Evolutionary conservation across 2,329 filamentous ascomycete genomes (phyloP).

Genomic region (Curvularia hawaiiensis): DNA sequence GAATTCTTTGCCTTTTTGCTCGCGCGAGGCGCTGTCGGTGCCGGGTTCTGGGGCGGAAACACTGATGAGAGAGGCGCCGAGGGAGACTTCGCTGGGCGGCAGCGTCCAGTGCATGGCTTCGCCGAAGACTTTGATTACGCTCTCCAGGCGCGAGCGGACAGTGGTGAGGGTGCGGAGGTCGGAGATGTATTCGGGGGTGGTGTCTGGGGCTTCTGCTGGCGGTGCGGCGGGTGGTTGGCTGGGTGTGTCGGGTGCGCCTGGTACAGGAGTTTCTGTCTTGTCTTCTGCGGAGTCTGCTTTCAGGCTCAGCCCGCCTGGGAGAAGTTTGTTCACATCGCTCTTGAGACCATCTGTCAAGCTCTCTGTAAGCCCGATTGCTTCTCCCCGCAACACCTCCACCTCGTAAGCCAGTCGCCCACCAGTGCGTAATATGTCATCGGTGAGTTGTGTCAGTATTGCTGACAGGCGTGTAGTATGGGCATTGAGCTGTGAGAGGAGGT

Average conservation of each 20-base stretch:
- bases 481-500: conserved; percentile 84
- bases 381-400: conserved; percentile 89
- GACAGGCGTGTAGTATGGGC: conserved; percentile 86
- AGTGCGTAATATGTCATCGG: conserved; percentile 91
- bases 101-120: conserved; percentile 96
- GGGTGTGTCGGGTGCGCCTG: conserved; percentile 4
- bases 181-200: conserved; percentile 63
- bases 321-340: conserved; percentile 74
- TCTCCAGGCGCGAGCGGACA: conserved; percentile 83
- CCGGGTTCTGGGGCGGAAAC: conserved; percentile 84
- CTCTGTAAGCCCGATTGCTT: conserved; percentile 81
- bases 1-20: conserved; percentile 87
- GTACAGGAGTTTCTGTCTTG: conserved; percentile 5
- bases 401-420: conserved; percentile 90
- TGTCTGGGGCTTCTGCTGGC: conserved; percentile 12
- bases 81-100: conserved; percentile 83
- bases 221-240: conserved; percentile 3
- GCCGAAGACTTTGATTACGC: conserved; percentile 89
- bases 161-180: conserved; percentile 82
- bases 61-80: conserved; percentile 84
- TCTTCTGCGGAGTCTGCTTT: conserved; percentile 11
- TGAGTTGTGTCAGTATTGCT: conserved; percentile 81
- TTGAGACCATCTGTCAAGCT: conserved; percentile 73
- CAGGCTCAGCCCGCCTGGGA: conserved; percentile 55
- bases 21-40: conserved; percentile 68